Evolutionary conservation across 306 rosid genomes (phyloP).

Genomic region (Ormosia emarginata): DNA sequence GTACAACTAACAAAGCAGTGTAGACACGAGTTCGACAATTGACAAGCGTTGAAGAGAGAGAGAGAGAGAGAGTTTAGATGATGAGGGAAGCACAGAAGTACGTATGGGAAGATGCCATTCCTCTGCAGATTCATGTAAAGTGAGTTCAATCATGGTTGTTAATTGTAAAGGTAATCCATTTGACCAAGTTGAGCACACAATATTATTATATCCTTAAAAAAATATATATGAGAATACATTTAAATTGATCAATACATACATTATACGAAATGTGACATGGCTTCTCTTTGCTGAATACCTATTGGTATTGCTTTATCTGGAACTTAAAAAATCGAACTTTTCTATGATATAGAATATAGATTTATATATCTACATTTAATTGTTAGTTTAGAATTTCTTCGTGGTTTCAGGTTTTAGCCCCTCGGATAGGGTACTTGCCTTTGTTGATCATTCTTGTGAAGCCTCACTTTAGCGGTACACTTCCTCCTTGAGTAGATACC

Average conservation of each 20-base stretch:
- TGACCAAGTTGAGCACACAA: too few relatives aligned
- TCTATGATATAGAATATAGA: background rate
- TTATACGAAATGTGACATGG: background rate
- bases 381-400: background rate
- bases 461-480: constrained; percentile 72
- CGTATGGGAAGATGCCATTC: constrained; percentile 85
- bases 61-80: background rate
- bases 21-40: too few relatives aligned
- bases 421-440: constrained; percentile 87
- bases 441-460: constrained; percentile 67
- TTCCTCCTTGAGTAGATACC: constrained; percentile 86
- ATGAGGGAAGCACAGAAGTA: constrained; percentile 54
- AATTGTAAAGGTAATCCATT: too few relatives aligned
- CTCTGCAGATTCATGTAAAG: constrained; percentile 59
- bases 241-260: background rate
- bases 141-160: too few relatives aligned
- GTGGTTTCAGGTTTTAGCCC: constrained; percentile 72
- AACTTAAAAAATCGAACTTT: background rate
- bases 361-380: background rate
- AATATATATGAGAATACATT: background rate
- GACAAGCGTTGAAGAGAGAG: background rate
- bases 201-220: too few relatives aligned
- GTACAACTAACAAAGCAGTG: too few relatives aligned
- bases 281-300: background rate
- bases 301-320: background rate